Base-by-base conservation (phyloP, 2,329 filamentous ascomycete genomes). In the Graphilbum sp. region DNA sequence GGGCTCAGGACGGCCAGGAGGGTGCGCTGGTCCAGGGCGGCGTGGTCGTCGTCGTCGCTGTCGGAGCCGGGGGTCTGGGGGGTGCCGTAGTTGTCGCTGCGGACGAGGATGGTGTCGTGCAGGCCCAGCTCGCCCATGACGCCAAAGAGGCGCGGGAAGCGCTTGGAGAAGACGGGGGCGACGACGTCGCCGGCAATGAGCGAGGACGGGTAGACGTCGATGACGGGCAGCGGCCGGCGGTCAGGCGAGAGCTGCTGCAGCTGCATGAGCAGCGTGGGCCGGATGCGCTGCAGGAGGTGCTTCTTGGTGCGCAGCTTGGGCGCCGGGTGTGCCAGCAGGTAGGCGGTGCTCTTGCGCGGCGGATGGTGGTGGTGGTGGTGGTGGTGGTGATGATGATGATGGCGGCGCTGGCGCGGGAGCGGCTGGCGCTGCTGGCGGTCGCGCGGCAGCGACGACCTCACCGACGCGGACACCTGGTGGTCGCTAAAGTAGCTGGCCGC, bases 131-230 rank as follows among this genome's bases (percentile, higher is more conserved):
- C 45, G 34, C 72, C 70, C 48, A 73, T 75, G 18, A 68, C 67
- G 37, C 68, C 65, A 48, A 81, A 77, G 35, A 81, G 64, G 7
- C 70, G 67, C 1, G 77, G 73, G 44, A 77, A 77, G 7, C 66
- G 66, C 49, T 72, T 70, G 3, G 67, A 62, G 19, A 81, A 56
- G 16, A 66, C 64, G 6, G 75, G 68, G 18, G 75, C 65, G 41
- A 72, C 73, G 45, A 66, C 63, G 37, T 66, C 59, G 42, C 68
- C 57, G 34, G 67, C 59, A 31, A 79, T 60, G 13, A 69, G 61
- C n/a, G 69, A 71, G 2, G 76, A 73, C 0, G 80, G 79, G 32
- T 85, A 67, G n/a, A 84, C 71, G 47, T 88, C 81, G 45, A 83
- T 74, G 4, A 72, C 69, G 1, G 81, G 81, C 37, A 66, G 65